Base-by-base conservation (phyloP, 1,284 basidiomycete genomes). In the Cystobasidium pallidum region DNA sequence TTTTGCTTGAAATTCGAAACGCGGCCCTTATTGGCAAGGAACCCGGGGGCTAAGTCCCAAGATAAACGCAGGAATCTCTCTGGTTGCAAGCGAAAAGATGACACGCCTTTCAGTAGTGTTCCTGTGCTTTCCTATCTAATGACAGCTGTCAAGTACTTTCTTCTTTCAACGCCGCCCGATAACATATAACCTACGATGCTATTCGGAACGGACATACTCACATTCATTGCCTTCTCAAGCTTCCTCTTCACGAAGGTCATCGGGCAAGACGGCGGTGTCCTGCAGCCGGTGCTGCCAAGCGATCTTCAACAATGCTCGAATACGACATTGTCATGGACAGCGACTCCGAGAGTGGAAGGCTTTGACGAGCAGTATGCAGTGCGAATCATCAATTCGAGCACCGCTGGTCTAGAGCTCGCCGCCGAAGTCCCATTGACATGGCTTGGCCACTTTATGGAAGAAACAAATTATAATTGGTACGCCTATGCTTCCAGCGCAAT, bases 391-490 rank as follows among this genome's bases (percentile, higher is more conserved):
- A 43, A 64, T 21, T 64, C 62, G 13, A 36, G 32, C 26, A 64
- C 62, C 21, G 62, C 45, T 32, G 62, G 62, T 24, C 24, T 64
- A 15, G 43, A 64, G 15, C 62, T 64, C 19, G 62, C 62, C 8
- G 43, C 43, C 10, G 62, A 64, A 36, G 62, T 64, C 10, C 45
- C 47, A 24, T 17, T 64, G 10, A 49, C 62, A 36, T 51, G 32
- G 32, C 24, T 64, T 7, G 62, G 62, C 17, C 30, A 36, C 24
- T 64, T 47, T 8, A 51, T 17, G 7, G 62, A 36, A 21, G 39
- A 36, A 39, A 64, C 62, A 51, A 64, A 47, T 36, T 51, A 52
- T 19, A 64, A 47, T n/a, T 64, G 62, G 62, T 64, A n/a, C n/a
- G n/a, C n/a, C n/a, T n/a, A n/a, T n/a, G n/a, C n/a, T n/a, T n/a